Percentiles rank a stretch among this genome's conserved stretches.
These are phyloP conservation scores for Mimosa bimucronata DNA, from an alignment of 306 rosid species.

Conservation along the genomic window DNA sequence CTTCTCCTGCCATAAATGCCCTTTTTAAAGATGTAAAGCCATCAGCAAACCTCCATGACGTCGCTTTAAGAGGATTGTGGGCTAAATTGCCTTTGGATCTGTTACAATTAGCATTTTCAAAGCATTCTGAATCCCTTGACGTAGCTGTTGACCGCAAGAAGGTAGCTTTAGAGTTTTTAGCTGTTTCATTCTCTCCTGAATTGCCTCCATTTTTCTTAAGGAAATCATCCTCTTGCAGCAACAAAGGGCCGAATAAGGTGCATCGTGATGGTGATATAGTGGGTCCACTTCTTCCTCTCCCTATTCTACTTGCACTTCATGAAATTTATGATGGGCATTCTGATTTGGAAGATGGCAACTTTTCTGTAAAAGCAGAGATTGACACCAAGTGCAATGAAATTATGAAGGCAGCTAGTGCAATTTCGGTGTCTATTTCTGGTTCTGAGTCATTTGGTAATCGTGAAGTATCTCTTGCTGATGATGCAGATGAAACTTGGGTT, in stretches of 20 bases:
- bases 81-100: conserved; percentile 62
- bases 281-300: conserved; percentile 79
- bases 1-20: conserved; percentile 48
- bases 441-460: conserved; percentile 33
- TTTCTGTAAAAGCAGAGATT: conserved; percentile 55
- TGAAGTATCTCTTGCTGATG: conserved; percentile 60
- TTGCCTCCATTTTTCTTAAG: conserved; percentile 75
- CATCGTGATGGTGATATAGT: conserved; percentile 42
- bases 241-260: conserved; percentile 1
- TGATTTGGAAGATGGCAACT: conserved; percentile 40
- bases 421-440: conserved; percentile 39
- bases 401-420: conserved; percentile 47
- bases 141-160: conserved; percentile 32
- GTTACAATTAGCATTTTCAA: conserved; percentile 58
- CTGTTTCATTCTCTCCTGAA: conserved; percentile 58
- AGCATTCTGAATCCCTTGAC: conserved; percentile 46
- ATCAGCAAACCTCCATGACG: conserved; percentile 49
- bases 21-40: conserved; percentile 51
- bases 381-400: conserved; percentile 49
- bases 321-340: conserved; percentile 52
- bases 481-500: conserved; percentile 48
- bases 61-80: conserved; percentile 66
- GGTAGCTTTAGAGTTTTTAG: conserved; percentile 54
- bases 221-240: conserved; percentile 51
- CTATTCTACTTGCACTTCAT: conserved; percentile 56